Conservation (phyloP, 495 filamentous ascomycete genomes). For the Darksidea phi region DNA sequence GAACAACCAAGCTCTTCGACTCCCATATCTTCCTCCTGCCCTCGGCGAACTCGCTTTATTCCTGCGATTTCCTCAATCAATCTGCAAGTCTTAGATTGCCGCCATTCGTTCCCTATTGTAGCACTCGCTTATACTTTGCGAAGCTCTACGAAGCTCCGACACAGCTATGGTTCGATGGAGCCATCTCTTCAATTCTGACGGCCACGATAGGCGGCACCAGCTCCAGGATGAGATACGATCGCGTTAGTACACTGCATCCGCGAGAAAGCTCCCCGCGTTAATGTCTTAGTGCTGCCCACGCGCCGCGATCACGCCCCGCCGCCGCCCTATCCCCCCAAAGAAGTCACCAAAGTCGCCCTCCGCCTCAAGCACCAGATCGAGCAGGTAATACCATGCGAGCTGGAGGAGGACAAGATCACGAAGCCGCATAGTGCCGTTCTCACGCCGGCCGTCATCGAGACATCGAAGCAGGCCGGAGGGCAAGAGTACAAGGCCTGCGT, state of each 20-base stretch:
- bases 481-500: constrained; percentile 73
- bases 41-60: neutral
- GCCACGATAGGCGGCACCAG: constrained; percentile 38
- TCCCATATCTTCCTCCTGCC: neutral
- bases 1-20: constrained; percentile 1
- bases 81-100: neutral
- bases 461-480: constrained; percentile 78
- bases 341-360: constrained; percentile 84
- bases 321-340: constrained; percentile 62
- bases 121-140: neutral
- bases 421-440: constrained; percentile 79
- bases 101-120: neutral
- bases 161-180: constrained; percentile 46
- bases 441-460: constrained; percentile 70
- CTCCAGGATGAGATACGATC: constrained; percentile 44
- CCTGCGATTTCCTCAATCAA: neutral
- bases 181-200: constrained; percentile 41
- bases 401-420: constrained; percentile 70
- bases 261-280: neutral
- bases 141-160: constrained; percentile 19
- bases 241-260: constrained; percentile 21
- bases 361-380: constrained; percentile 90
- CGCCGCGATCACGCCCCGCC: constrained; percentile 52
- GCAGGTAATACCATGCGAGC: constrained; percentile 80
- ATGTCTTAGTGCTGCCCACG: constrained; percentile 58